Evolutionary conservation across 805 yeast species (phyloP).

Genomic region (Zygosaccharomyces lentus): DNA sequence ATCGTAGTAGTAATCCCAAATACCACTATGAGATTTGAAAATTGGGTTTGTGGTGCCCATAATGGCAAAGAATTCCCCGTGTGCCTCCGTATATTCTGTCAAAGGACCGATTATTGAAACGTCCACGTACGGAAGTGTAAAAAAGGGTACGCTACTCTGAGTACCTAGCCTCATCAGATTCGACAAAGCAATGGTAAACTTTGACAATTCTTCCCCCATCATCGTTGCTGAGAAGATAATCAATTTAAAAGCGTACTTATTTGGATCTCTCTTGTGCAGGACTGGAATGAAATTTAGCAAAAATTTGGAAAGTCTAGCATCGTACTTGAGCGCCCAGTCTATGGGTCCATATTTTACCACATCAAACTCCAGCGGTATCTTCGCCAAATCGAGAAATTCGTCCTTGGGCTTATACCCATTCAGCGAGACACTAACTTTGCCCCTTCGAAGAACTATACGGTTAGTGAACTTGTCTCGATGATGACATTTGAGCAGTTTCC

Average conservation of each 20-base stretch:
- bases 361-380: conserved; percentile 31
- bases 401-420: conserved; percentile 35
- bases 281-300: conserved; percentile 33
- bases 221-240: conserved; percentile 39
- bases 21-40: conserved; percentile 47
- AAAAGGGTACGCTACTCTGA: conserved; percentile 35
- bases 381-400: conserved; percentile 35
- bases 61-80: conserved; percentile 35
- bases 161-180: conserved; percentile 37
- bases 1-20: conserved; percentile 63
- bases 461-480: conserved; percentile 22
- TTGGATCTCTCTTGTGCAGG: conserved; percentile 38
- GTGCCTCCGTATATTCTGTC: conserved; percentile 34
- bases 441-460: conserved; percentile 17
- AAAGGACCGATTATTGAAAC: conserved; percentile 52
- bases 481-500: conserved; percentile 14
- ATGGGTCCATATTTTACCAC: conserved; percentile 19
- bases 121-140: conserved; percentile 57
- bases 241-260: conserved; percentile 35
- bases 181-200: conserved; percentile 40
- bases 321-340: conserved; percentile 25
- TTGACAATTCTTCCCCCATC: conserved; percentile 41
- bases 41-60: conserved; percentile 69
- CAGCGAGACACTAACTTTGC: conserved; percentile 25
- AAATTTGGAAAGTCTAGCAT: conserved; percentile 26